Evolutionary conservation across 768 basidiomycete genomes (phyloP), one percentile per base, ranked within the genome.

Genomic region (Phlebiopsis gigantea): DNA sequence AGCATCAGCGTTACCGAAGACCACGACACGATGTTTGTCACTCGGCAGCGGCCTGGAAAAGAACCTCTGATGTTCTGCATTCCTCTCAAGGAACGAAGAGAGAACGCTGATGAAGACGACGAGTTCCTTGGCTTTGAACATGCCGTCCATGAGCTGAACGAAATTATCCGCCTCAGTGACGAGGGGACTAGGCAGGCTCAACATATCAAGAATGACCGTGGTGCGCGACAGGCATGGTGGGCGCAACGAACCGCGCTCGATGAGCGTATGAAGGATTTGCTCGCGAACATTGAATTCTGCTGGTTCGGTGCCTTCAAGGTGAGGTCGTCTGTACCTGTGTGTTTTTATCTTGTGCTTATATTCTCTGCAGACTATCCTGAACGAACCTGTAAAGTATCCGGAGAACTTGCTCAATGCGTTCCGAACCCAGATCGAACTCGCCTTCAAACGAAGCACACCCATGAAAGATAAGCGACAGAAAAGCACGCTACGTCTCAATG

Each of bases 301-400:
- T 98, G 97, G 97, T 77, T 99, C 2, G 96, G 97, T 1, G 93
- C 88, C 21, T 98, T 97, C 81, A 98, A 98, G 84, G 95, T 94
- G 49, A 30, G 77, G 64, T 30, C 28, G 17, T 21, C 26, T 14
- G 15, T n/a, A 45, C 15, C n/a, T 25, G 22, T 5, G 6, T 24
- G 24, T 50, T 58, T 15, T 43, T 8, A 46, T 34, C n/a, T 42
- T 14, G 51, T 22, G 28, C 15, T 44, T 10, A 51, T 53, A 26
- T 41, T 39, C 15, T n/a, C 24, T 39, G 19, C 49, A 88, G 89
- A 85, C 86, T 1, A 85, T 89, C 65, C 73, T 85, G 28, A 82
- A 78, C 56, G 76, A 78, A 21, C 75, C 76, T 1, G 71, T 70
- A 30, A 71, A 70, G 46, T 62, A 76, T 29, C 70, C 79, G 2